Evolutionary conservation across 495 filamentous ascomycete genomes (phyloP).

Genomic region (Neurospora sp.): DNA sequence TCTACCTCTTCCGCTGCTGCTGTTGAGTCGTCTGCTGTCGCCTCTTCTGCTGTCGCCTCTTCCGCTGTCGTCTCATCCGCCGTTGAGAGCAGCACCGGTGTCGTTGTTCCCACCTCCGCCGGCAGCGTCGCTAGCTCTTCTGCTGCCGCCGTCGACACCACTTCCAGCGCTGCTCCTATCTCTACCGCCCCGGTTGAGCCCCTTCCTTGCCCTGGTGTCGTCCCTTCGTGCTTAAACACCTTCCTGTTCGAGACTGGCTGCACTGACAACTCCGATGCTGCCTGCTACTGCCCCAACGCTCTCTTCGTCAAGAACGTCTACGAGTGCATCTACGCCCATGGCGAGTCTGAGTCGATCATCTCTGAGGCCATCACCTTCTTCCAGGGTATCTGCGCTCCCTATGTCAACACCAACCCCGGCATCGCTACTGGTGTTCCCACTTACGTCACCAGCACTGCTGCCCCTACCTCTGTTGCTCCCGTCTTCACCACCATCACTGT

Average conservation of each 20-base stretch:
- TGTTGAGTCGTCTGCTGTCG: not conserved
- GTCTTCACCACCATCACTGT: slow-evolving; percentile 54
- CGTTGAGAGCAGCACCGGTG: not conserved
- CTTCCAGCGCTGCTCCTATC: slow-evolving; percentile 22
- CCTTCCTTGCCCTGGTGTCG: slow-evolving; percentile 55
- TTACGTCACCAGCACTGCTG: slow-evolving; percentile 43
- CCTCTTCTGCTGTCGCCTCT: not conserved
- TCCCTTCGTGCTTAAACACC: slow-evolving; percentile 89
- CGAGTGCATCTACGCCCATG: slow-evolving; percentile 70
- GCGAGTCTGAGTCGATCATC: slow-evolving; percentile 53
- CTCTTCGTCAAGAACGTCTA: slow-evolving; percentile 72
- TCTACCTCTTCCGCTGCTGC: not conserved
- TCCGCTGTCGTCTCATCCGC: slow-evolving; percentile 5
- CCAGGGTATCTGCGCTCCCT: slow-evolving; percentile 79
- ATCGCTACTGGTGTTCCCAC: slow-evolving; percentile 63
- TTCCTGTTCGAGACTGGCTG: slow-evolving; percentile 71
- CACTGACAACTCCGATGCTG: slow-evolving; percentile 68
- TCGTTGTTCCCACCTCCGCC: slow-evolving; percentile 6
- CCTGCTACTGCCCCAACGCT: slow-evolving; percentile 78
- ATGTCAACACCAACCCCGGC: slow-evolving; percentile 67
- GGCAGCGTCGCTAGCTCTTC: not conserved
- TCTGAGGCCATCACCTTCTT: slow-evolving; percentile 70
- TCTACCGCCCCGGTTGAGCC: slow-evolving; percentile 35
- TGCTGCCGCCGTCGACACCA: slow-evolving; percentile 10
- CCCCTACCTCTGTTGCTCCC: slow-evolving; percentile 31